phyloP scores from a whole-genome alignment of 2,329 filamentous ascomycete species.

The Neofusicoccum ribis region DNA sequence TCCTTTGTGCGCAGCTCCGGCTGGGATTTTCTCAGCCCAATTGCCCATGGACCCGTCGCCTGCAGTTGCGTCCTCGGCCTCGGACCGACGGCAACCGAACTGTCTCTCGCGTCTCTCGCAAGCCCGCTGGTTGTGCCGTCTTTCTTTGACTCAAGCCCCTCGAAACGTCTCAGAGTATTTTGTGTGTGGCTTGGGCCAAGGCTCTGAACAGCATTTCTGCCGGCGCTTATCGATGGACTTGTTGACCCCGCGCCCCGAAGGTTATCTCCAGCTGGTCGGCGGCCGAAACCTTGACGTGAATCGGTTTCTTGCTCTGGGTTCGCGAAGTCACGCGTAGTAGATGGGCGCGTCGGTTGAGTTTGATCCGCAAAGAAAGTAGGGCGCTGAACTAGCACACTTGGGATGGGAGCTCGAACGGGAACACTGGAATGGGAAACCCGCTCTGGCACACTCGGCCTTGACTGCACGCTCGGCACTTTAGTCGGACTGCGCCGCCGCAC shows the following conservation, averaged over 20 bases:
- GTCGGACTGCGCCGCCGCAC: constrained; percentile 4
- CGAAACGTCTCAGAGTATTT: neutral
- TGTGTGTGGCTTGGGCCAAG: neutral
- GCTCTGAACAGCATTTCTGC: neutral
- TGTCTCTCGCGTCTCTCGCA: neutral
- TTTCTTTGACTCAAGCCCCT: neutral
- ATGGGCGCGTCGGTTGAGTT: neutral
- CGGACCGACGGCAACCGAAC: neutral
- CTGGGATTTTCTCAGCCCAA: neutral
- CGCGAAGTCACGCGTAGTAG: neutral
- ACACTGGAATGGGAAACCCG: neutral
- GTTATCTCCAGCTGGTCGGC: neutral
- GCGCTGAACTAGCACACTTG: neutral
- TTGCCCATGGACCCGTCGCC: neutral
- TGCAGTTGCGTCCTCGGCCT: neutral
- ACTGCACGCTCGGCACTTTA: neutral
- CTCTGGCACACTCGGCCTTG: neutral
- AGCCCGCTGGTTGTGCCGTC: neutral
- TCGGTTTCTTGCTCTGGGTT: neutral
- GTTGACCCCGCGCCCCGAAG: neutral
- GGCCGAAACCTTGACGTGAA: neutral
- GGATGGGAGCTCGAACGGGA: neutral
- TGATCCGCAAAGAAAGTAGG: constrained; percentile 9
- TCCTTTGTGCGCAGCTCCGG: neutral
- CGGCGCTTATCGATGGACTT: neutral